Evolutionary conservation across 768 basidiomycete species (phyloP), one percentile per base, ranked within the genome.

Genomic region (Krasilnikovozyma curviuscula): DNA sequence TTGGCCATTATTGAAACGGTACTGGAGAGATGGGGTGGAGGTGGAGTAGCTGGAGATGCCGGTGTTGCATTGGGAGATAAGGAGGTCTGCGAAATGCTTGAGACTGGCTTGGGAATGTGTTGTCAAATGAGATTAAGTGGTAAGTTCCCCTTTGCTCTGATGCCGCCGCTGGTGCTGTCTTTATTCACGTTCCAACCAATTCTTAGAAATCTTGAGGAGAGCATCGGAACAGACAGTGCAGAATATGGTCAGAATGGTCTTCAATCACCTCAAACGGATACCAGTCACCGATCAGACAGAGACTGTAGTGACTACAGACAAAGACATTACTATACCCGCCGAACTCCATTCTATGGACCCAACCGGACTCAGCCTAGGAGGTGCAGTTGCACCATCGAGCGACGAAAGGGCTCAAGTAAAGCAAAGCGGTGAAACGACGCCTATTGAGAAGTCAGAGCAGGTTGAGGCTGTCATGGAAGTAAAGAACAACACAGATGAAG

Each of bases 81-180:
- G 45, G 85, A 88, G 61, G 79, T 97, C 14, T 98, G 93, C 61
- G 93, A 95, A 66, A 88, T 98, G 80, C 69, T 98, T 56, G 93
- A 98, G 65, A 91, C 89, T 1, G 91, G 95, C 5, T 65, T 98
- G 56, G 91, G 88, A 10, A 95, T 91, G 42, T 86, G 88, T 55
- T 95, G 91, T 63, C 83, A 95, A 62, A 89, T 93, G 75, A 72
- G 93, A 46, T 69, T 95, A n/a, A 83, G 83, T 58, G 88, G 88
- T 91, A 56, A 53, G 81, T 70, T 32, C 32, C 18, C 13, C 8
- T 8, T 18, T 48, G 57, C 50, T 39, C 25, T 43, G 6, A 49
- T 42, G 29, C 21, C 35, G 9, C 7, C 28, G 12, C 21, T 6
- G 14, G 4, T 7, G 29, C 13, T 29, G 23, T 7, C 29, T 44